Evolutionary conservation across 2,329 filamentous ascomycete genomes (phyloP), one percentile per base, ranked within the genome.

Genomic region (Cercospora sojina): DNA sequence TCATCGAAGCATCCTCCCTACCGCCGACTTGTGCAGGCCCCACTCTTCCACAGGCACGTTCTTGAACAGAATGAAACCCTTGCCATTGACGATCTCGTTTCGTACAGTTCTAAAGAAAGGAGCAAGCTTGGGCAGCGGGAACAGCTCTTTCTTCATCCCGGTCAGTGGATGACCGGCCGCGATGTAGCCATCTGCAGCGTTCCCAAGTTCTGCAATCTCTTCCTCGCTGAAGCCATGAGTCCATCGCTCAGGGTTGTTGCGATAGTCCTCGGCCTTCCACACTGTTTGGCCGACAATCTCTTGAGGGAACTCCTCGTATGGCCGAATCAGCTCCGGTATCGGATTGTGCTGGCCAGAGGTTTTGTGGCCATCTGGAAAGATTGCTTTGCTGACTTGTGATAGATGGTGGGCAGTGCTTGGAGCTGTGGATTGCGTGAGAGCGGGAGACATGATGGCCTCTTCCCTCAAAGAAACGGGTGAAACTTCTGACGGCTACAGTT

Each of bases 41-140:
- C 93, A 97, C 79, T 85, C 77, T 53, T 85, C 74, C 0, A 93
- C 91, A 0, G 92, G 92, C 77, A 96, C 88, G 57, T 90, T 88
- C 77, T 94, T 95, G 83, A 96, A 95, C 16, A 96, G 85, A 69
- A 95, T 90, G 80, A 96, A 96, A 9, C 93, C 93, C 74, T 95
- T 94, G 69, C 91, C 92, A 76, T 96, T 87, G 62, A 96, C 80
- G 18, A 91, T 81, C 70, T 91, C 89, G 20, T 85, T 81, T 56
- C 87, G 84, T 65, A 91, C 82, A 4, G 83, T 79, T 6, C 77
- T 78, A n/a, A 91, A 80, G 64, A 86, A 83, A 1, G 74, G 71
- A 12, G 82, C 79, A 31, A 91, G 82, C n/a, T 79, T 82, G 16
- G 87, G 86, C 1, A 91, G 83, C 2, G 79, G 80, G 77, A 91